Evolutionary conservation across 768 basidiomycete genomes (phyloP).

Genomic region (Kwoniella shandongensis): DNA sequence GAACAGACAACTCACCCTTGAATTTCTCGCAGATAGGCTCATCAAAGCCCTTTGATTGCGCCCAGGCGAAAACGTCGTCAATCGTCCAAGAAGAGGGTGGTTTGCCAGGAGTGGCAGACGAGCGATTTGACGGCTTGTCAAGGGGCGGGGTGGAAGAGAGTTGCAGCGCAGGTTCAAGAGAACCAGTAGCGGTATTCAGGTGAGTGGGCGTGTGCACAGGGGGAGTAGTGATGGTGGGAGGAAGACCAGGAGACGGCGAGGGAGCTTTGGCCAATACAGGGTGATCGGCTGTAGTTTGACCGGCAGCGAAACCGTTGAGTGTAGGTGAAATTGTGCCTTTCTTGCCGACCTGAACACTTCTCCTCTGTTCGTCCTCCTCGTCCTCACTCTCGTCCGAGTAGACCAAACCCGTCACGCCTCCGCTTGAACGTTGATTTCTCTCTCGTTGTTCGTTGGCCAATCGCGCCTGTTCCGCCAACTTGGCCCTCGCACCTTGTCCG

Average conservation of each 20-base stretch:
- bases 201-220: constrained; percentile 1
- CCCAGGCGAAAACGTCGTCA: constrained; percentile 87
- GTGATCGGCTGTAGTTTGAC: constrained; percentile 4
- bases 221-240: constrained; percentile 3
- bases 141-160: constrained; percentile 28
- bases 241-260: background rate
- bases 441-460: constrained; percentile 52
- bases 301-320: constrained; percentile 13
- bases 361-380: constrained; percentile 56
- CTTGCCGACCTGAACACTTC: background rate
- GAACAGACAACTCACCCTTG: constrained; percentile 62
- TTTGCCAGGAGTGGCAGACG: constrained; percentile 7
- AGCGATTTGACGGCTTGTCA: constrained; percentile 3
- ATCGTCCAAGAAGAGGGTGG: constrained; percentile 75
- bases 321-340: background rate
- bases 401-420: constrained; percentile 47
- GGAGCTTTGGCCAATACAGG: constrained; percentile 5
- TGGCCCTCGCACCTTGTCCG: constrained; percentile 47
- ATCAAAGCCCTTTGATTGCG: constrained; percentile 79
- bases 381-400: constrained; percentile 59
- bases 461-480: constrained; percentile 54
- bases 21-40: constrained; percentile 80
- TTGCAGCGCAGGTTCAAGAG: constrained; percentile 28
- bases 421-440: constrained; percentile 33
- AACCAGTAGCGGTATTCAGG: constrained; percentile 1